Evolutionary conservation across 1,284 basidiomycete species (phyloP), one percentile per base, ranked within the genome.

Genomic region (Cerrena zonata): DNA sequence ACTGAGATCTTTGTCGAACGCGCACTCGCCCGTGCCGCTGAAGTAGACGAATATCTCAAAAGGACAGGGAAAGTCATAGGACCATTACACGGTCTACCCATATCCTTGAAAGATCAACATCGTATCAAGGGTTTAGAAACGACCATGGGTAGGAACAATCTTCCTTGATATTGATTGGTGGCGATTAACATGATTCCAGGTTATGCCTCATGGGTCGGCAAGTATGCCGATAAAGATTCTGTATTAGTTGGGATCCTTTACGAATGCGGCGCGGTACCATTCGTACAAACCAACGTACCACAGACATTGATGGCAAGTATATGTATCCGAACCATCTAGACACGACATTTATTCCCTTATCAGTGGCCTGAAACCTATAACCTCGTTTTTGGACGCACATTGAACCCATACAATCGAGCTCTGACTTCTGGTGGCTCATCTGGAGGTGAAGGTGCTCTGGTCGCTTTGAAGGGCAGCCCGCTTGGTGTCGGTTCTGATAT

Each of bases 401-500:
- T 66, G 42, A 81, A 79, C 56, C 79, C 79, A 0, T 68, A 69
- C 58, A 82, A 83, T 61, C 69, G 75, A 1, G 57, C 59, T 4
- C 66, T 77, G n/a, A 76, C 74, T 4, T 63, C 69, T 2, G 80
- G 80, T 4, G 80, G 80, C 0, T 78, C 76, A 0, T 77, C 75
- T 0, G 80, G 80, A 5, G 80, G 80, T 5, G 80, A 83, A 62
- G 73, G 77, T 5, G 78, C 80, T 0, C 66, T 84, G 3, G 62
- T 81, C 4, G 82, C 78, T 0, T 71, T 76, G 75, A 80, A 70
- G 61, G 83, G 83, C 4, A 80, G 79, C 46, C 78, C 80, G 0
- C 64, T 89, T 19, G 86, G 86, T 11, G 76, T 89, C 1, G 86
- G 86, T 5, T 83, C 83, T 4, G 85, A 89, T 61, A 79, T 88